Evolutionary conservation across 2,329 filamentous ascomycete genomes (phyloP), one percentile per base, ranked within the genome.

Genomic region (Colletotrichum falcatum): DNA sequence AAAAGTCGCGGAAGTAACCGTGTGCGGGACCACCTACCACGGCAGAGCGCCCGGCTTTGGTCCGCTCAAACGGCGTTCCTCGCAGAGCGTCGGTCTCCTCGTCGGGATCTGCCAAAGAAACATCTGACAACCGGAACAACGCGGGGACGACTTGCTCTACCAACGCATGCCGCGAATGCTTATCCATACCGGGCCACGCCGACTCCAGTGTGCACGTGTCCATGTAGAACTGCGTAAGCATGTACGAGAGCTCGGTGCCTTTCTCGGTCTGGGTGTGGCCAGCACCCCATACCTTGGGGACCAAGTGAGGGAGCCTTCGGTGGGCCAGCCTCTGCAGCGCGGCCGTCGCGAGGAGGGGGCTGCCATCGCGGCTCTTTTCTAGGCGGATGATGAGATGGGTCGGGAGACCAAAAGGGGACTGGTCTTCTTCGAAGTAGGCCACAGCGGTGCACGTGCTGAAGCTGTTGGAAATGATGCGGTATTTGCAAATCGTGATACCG

Each of bases 281-380:
- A 20, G 39, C 35, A 18, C 58, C 64, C 64, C 64, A 71, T 0
- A 71, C 46, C 16, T 71, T 63, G 18, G 68, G 64, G 5, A 71
- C 58, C 9, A 61, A 11, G 1, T 46, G 16, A 1, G 64, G 68
- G 7, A 62, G 18, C 35, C 37, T 35, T 3, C n/a, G 30, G 20
- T 62, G 58, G 12, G 68, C 64, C 3, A 71, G 44, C 14, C 20
- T 59, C 26, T 67, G 64, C 12, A 71, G 33, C 0, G 64, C 64
- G 5, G 64, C 68, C 5, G 58, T 54, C 8, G 26, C 48, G 11
- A 62, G 12, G 2, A 67, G 46, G 14, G 60, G 58, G 30, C 60
- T 48, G 3, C 44, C 44, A 1, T 7, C 28, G 1, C 33, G 28
- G 8, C 44, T 30, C 53, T 58, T 62, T 39, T 63, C 51, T 16